Evolutionary conservation across 352 stramenopile genomes (phyloP).

Genomic region (Hyaloperonospora arabidopsidis): DNA sequence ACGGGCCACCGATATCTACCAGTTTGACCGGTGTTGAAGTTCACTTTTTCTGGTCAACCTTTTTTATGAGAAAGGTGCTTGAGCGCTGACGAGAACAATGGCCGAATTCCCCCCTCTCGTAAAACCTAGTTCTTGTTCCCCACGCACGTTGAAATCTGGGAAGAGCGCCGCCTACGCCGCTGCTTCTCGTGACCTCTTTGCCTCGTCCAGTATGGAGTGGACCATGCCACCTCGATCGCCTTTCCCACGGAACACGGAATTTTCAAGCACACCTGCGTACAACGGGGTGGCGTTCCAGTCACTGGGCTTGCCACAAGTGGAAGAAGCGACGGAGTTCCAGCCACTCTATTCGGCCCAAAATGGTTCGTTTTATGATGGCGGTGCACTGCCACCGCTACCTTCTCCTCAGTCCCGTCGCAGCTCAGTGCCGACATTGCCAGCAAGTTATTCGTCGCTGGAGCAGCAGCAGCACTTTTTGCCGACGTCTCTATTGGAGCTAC

Average conservation of each 20-base stretch:
- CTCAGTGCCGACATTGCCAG: slow-evolving; percentile 13
- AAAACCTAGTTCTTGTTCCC: not conserved
- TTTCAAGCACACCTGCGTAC: slow-evolving; percentile 5
- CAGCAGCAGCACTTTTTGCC: no score
- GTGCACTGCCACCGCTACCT: not conserved
- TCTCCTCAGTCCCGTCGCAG: slow-evolving; percentile 1
- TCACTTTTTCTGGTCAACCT: slow-evolving; percentile 13
- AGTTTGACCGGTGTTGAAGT: slow-evolving; percentile 4
- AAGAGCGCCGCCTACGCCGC: slow-evolving; percentile 16
- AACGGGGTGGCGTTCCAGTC: slow-evolving; percentile 8
- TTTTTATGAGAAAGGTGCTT: slow-evolving; percentile 16
- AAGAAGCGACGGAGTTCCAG: slow-evolving; percentile 26
- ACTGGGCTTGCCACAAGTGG: slow-evolving; percentile 20
- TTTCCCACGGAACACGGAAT: not conserved
- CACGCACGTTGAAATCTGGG: slow-evolving; percentile 25
- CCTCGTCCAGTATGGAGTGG: slow-evolving; percentile 28
- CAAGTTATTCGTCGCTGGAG: slow-evolving; percentile 13
- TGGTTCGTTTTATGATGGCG: slow-evolving; percentile 3
- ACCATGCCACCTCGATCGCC: slow-evolving; percentile 10
- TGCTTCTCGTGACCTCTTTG: not conserved
- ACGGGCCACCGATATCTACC: not conserved
- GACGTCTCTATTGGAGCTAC: no score
- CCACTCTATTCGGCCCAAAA: slow-evolving; percentile 16
- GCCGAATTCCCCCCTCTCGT: slow-evolving; percentile 4
- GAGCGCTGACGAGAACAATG: slow-evolving; percentile 7